Evolutionary conservation across 495 filamentous ascomycete genomes (phyloP).

Genomic region (Aspergillus coremiiformis): DNA sequence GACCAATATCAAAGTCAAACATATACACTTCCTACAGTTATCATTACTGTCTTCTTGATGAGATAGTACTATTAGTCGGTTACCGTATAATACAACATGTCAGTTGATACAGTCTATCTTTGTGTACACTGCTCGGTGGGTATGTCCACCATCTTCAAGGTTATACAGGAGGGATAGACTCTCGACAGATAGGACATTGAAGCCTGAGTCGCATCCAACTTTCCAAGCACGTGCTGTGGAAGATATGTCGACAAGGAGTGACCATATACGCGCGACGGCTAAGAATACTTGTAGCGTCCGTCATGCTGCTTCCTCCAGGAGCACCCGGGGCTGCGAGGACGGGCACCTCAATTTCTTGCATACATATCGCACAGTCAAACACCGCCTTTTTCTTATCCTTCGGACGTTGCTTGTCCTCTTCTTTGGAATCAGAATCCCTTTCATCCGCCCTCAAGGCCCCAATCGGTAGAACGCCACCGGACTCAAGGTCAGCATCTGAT

Average conservation of each 20-base stretch:
- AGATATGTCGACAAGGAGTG: conserved; percentile 92
- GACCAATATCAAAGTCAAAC: background rate
- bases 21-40: no score
- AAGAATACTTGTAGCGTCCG: conserved; percentile 60
- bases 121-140: background rate
- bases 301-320: conserved; percentile 37
- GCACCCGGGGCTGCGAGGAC: conserved; percentile 55
- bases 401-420: conserved; percentile 30
- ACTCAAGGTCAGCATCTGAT: conserved; percentile 59
- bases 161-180: conserved; percentile 76
- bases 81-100: background rate
- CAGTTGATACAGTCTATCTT: background rate
- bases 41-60: no score
- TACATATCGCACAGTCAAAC: conserved; percentile 92
- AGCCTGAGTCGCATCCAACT: conserved; percentile 92
- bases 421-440: conserved; percentile 32
- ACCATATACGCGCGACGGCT: conserved; percentile 87
- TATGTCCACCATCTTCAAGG: background rate
- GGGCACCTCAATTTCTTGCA: conserved; percentile 82
- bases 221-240: conserved; percentile 87
- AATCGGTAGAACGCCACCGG: conserved; percentile 62
- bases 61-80: no score
- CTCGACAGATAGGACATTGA: conserved; percentile 93
- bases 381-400: conserved; percentile 49
- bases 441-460: conserved; percentile 47